These are phyloP conservation scores for Amoebophrya sp. DNA, from an alignment of 169 alveolate species.

Conservation along the genomic window DNA sequence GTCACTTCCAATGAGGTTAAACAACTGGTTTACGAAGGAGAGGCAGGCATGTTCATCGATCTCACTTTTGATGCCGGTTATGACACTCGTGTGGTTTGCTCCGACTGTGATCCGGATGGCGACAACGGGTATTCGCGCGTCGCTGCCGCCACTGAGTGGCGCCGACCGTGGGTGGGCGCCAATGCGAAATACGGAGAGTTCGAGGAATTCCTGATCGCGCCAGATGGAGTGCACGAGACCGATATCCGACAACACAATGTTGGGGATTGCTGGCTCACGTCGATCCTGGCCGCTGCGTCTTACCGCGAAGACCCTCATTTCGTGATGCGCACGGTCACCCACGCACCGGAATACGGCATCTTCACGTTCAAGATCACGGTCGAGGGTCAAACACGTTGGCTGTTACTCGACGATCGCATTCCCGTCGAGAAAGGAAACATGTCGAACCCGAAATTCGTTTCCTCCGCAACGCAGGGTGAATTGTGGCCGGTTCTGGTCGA, in stretches of 20 bases:
- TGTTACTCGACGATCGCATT: slow-evolving; percentile 12
- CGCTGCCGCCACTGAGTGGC: not conserved
- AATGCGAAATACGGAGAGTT: not conserved
- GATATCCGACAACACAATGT: slow-evolving; percentile 17
- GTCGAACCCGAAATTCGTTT: not conserved
- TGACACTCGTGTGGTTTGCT: not conserved
- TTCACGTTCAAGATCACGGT: not conserved
- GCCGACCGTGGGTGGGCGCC: not conserved
- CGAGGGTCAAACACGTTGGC: not conserved
- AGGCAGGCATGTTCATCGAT: not conserved
- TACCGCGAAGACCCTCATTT: slow-evolving; percentile 15
- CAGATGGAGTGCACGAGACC: slow-evolving; percentile 8
- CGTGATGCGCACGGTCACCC: not conserved
- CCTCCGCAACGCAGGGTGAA: not conserved
- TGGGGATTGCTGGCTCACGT: slow-evolving; percentile 6
- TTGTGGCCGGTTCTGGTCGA: not conserved
- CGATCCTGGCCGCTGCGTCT: not conserved
- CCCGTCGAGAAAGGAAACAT: not conserved
- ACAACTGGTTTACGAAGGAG: not conserved
- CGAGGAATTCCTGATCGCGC: not conserved
- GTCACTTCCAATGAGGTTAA: not conserved
- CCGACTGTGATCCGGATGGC: not conserved
- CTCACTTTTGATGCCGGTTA: not conserved
- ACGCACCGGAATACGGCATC: not conserved
- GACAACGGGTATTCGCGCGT: not conserved